These are phyloP conservation scores for Auricularia sp. DNA, from an alignment of 768 basidiomycete genomes.

Conservation along the genomic window DNA sequence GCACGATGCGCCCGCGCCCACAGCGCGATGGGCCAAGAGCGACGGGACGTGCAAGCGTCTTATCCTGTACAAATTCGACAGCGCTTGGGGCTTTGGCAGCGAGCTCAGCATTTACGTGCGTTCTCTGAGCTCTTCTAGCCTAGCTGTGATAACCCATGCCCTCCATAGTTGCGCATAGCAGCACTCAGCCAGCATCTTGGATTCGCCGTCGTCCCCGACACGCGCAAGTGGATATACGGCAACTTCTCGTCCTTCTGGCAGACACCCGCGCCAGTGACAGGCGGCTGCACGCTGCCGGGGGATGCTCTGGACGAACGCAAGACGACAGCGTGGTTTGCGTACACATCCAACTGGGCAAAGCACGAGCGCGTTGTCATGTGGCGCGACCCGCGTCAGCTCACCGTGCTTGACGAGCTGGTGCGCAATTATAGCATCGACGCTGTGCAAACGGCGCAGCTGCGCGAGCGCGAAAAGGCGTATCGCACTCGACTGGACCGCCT, in stretches of 20 bases:
- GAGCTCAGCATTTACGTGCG: neutral
- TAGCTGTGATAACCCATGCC: neutral
- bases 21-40: no score
- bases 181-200: neutral
- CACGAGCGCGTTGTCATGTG: neutral
- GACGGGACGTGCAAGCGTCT: neutral
- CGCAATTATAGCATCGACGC: neutral
- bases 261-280: neutral
- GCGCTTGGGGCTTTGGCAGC: neutral
- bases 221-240: neutral
- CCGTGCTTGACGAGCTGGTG: neutral
- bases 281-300: neutral
- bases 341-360: neutral
- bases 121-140: neutral
- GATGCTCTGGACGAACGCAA: neutral
- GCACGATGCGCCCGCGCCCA: no score
- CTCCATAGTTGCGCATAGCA: neutral
- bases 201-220: neutral
- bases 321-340: neutral
- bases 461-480: neutral
- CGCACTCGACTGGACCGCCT: neutral
- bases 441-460: neutral
- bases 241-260: neutral
- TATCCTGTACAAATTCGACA: neutral
- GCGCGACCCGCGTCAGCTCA: neutral